Base-by-base conservation (phyloP, 257 asterid species). In the Penstemon newberryi region DNA sequence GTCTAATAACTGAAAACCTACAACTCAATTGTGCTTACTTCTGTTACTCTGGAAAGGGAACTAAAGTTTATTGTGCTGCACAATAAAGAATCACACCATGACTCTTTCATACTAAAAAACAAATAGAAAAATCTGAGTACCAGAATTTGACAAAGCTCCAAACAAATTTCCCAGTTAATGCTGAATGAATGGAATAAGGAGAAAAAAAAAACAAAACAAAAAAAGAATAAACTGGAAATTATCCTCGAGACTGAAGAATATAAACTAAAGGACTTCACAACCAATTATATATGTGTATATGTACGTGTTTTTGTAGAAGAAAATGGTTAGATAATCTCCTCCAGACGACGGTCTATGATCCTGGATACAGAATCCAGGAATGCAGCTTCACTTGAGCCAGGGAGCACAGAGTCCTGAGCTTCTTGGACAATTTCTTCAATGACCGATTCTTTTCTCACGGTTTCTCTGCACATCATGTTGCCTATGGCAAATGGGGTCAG, bases 401-500 rank as follows among this genome's bases (percentile, higher is more conserved):
- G 96, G 56, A 89, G 89, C 46, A 85, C 79, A 0, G 81, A 84
- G 57, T 84, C 96, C 63, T 67, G 78, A 40, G 95, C 93, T 75
- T 87, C 96, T 72, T 65, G 77, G 70, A 91, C 77, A 8, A 91
- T 85, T 75, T 84, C 88, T 80, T 91, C 98, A 6, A 91, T 63
- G 46, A 80, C 69, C 3, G 98, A 87, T 76, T 71, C 82, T 73
- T 81, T 82, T 60, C 79, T 82, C 77, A 89, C 78, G 1, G 84
- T 87, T 25, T 83, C 83, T 66, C 96, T 80, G 83, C 94, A 89
- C 89, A 89, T 84, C 57, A 91, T 81, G 78, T 60, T 87, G 67
- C 94, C 96, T 52, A 91, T 91, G 57, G 73, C 78, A 61, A 67
- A 89, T 13, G 96, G 90, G 8, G 95, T 84, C 7, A 92, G 85